A percentile compares a stretch with the other conserved stretches of the same genome.
These are phyloP conservation scores for Collybiopsis confluens DNA, from an alignment of 768 basidiomycete genomes.

Conservation along the genomic window DNA sequence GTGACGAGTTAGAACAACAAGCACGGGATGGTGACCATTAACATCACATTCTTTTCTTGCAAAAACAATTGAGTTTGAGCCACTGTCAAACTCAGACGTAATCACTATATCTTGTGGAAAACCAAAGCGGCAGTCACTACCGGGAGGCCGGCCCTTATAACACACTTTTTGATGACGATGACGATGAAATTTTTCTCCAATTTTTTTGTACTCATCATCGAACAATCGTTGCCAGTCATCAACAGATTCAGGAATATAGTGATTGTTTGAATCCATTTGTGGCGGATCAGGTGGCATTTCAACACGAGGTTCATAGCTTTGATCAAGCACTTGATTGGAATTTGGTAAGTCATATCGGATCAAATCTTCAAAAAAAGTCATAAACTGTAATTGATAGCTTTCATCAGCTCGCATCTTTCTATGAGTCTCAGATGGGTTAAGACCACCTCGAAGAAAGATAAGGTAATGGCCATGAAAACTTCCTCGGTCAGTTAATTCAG, in stretches of 20 bases:
- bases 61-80: constrained; percentile 26
- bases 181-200: no score
- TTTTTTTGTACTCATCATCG: no score
- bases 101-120: constrained; percentile 30
- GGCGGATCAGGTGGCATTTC: no score
- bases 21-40: constrained; percentile 28
- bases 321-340: no score
- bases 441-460: constrained; percentile 17
- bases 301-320: no score
- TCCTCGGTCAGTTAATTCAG: constrained; percentile 18
- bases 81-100: constrained; percentile 22
- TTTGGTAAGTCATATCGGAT: no score
- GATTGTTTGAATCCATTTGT: no score
- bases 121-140: constrained; percentile 21
- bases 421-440: constrained; percentile 30
- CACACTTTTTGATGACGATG: background rate
- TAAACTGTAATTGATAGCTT: no score
- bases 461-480: constrained; percentile 20
- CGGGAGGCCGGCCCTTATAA: background rate
- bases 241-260: no score
- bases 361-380: no score
- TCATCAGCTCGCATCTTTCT: constrained; percentile 1
- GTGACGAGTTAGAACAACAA: constrained; percentile 28
- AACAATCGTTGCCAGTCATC: no score
- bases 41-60: constrained; percentile 22